Conservation (phyloP, 345 rosid genomes). For the Brassica napus region Da-Ae NC_063447.1:48385001-48385500, state of each 20-base stretch:
- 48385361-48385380: not conserved
- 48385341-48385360: not conserved
- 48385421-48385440: not conserved
- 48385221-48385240: not conserved
- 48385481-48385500: not conserved
- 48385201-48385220: not conserved
- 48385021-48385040: not conserved
- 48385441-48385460: not conserved
- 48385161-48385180: not conserved
- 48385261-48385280: not conserved
- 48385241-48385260: not conserved
- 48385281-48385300: not conserved
- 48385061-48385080: not conserved
- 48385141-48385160: not conserved
- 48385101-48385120: not conserved
- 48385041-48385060: too few relatives aligned
- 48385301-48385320: not conserved
- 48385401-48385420: not conserved
- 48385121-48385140: not conserved
- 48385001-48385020: too few relatives aligned
- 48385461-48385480: not conserved
- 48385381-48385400: not conserved
- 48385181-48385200: not conserved
- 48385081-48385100: not conserved
- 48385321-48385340: too few relatives aligned